Percentiles rank a stretch among this genome's conserved stretches.
These are phyloP conservation scores for Zarea fungicola DNA, from an alignment of 2,329 filamentous ascomycete species.

Conservation along the genomic window DNA sequence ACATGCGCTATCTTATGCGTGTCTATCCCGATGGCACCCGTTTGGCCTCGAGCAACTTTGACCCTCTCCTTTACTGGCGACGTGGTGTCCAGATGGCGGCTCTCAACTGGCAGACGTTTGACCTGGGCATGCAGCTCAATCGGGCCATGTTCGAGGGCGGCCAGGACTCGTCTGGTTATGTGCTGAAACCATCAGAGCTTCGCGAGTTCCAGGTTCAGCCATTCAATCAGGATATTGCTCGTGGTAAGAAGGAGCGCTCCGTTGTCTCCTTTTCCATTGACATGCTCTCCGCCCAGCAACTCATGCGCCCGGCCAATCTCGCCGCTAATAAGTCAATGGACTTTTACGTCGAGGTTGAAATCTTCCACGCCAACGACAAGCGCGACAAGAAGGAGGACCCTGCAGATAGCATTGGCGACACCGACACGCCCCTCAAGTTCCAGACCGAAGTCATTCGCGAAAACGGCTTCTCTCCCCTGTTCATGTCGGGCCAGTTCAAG, in stretches of 20 bases:
- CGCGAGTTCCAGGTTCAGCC: slow-evolving; percentile 62
- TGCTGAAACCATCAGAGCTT: slow-evolving; percentile 84
- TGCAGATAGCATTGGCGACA: slow-evolving; percentile 43
- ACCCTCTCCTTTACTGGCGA: slow-evolving; percentile 89
- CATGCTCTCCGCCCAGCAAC: slow-evolving; percentile 88
- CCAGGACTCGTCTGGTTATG: slow-evolving; percentile 81
- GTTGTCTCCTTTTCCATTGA: slow-evolving; percentile 80
- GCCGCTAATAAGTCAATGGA: slow-evolving; percentile 73
- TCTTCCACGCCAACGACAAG: slow-evolving; percentile 92
- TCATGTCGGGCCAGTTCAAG: slow-evolving; percentile 66
- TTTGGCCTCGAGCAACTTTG: slow-evolving; percentile 86
- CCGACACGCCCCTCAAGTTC: slow-evolving; percentile 62
- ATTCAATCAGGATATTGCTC: slow-evolving; percentile 43
- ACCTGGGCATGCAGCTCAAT: slow-evolving; percentile 92
- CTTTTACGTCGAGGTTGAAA: slow-evolving; percentile 90
- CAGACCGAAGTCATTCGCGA: slow-evolving; percentile 76
- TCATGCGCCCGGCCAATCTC: slow-evolving; percentile 75
- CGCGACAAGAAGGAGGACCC: slow-evolving; percentile 76
- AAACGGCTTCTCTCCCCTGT: slow-evolving; percentile 92
- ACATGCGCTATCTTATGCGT: slow-evolving; percentile 85
- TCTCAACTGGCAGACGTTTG: slow-evolving; percentile 97
- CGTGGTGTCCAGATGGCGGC: slow-evolving; percentile 96
- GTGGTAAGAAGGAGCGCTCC: slow-evolving; percentile 70
- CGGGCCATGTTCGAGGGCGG: slow-evolving; percentile 95
- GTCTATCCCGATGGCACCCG: slow-evolving; percentile 85